Conservation (phyloP, 2,329 filamentous ascomycete genomes). For the Fusarium continuum region DNA sequence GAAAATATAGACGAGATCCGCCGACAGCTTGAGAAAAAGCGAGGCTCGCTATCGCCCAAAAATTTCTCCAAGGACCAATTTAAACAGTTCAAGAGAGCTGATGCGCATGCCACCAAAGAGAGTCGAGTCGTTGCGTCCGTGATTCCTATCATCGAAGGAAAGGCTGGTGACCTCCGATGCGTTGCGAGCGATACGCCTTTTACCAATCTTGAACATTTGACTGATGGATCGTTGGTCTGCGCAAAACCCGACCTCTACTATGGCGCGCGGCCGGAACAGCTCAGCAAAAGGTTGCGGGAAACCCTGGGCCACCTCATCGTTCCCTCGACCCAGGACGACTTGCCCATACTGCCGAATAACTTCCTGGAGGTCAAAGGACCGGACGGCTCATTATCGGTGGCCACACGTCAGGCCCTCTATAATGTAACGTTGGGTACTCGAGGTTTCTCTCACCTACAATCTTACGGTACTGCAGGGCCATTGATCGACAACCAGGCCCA, state of each 20-base stretch:
- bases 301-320: conserved; percentile 44
- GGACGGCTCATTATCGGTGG: conserved; percentile 42
- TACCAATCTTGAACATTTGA: conserved; percentile 49
- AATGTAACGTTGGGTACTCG: conserved; percentile 50
- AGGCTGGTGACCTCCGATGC: conserved; percentile 35
- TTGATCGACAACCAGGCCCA: conserved; percentile 52
- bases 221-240: conserved; percentile 44
- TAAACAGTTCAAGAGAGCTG: conserved; percentile 42
- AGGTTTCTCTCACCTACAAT: conserved; percentile 48
- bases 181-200: conserved; percentile 46
- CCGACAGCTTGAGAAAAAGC: conserved; percentile 5
- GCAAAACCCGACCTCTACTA: conserved; percentile 50
- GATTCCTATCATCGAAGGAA: conserved; percentile 47
- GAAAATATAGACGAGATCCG: conserved; percentile 35
- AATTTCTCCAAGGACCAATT: conserved; percentile 47
- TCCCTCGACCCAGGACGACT: conserved; percentile 46
- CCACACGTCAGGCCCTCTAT: conserved; percentile 48
- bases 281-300: conserved; percentile 41
- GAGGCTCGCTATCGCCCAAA: conserved; percentile 50
- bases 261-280: conserved; percentile 45
- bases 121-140: conserved; percentile 45
- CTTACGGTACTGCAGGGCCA: conserved; percentile 42
- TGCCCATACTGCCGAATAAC: conserved; percentile 1
- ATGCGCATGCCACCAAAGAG: conserved; percentile 48
- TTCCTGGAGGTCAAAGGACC: conserved; percentile 39